Conservation (phyloP, 2,329 filamentous ascomycete genomes). For the Septoria petroselini region DNA sequence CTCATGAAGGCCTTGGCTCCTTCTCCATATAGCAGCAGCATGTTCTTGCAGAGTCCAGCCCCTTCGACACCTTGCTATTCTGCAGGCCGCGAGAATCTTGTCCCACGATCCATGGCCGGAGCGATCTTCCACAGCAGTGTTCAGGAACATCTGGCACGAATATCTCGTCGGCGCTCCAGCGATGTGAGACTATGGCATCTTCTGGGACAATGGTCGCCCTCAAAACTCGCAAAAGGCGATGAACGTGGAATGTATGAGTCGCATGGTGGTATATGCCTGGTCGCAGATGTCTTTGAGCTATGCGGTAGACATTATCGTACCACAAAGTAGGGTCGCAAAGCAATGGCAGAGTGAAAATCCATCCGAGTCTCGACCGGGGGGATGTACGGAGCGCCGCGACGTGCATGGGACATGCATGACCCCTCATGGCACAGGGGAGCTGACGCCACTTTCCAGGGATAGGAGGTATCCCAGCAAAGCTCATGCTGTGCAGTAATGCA, state of each 20-base stretch:
- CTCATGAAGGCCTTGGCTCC: slow-evolving; percentile 10
- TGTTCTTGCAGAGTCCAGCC: slow-evolving; percentile 18
- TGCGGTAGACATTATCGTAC: too few relatives aligned
- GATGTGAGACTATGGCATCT: slow-evolving; percentile 20
- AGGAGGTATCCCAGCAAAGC: too few relatives aligned
- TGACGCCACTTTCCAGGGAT: too few relatives aligned
- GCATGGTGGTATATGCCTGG: too few relatives aligned
- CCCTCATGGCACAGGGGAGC: too few relatives aligned
- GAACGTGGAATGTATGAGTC: background rate
- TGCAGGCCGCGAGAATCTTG: slow-evolving; percentile 12
- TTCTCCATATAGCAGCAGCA: slow-evolving; percentile 17
- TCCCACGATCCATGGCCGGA: background rate
- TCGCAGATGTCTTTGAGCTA: too few relatives aligned
- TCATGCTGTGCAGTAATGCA: too few relatives aligned
- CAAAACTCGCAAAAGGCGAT: background rate
- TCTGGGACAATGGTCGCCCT: background rate
- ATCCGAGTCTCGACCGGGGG: too few relatives aligned
- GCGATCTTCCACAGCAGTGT: background rate
- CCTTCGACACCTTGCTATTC: slow-evolving; percentile 7
- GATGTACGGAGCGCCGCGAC: too few relatives aligned
- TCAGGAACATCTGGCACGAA: slow-evolving; percentile 2
- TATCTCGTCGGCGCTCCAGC: slow-evolving; percentile 17
- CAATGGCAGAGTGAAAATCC: too few relatives aligned
- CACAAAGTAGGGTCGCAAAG: too few relatives aligned
- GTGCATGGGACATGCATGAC: too few relatives aligned